Base-by-base conservation (phyloP, 2,329 filamentous ascomycete genomes). In the Endothia cerciana region DNA sequence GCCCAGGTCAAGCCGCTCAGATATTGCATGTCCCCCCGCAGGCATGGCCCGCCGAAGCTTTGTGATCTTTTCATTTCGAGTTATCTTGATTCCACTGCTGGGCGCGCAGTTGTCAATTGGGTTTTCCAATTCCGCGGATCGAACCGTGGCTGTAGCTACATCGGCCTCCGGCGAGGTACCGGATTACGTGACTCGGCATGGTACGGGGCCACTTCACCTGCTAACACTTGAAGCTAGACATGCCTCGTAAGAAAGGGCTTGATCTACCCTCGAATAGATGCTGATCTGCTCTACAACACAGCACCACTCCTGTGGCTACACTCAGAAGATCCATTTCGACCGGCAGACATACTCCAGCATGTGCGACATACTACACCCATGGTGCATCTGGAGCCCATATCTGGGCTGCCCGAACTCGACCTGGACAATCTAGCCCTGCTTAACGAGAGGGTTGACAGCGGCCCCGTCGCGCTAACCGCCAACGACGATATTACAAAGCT, bases 291-390 rank as follows among this genome's bases (percentile, higher is more conserved):
- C 15, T 47, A 17, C n/a, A 51, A n/a, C 15, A 51, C 66, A 75
- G 74, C 74, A 19, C 74, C 74, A 17, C 63, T 76, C 11, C 53
- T 76, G 1, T 75, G 74, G 74, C 69, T 76, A 33, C 74, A 76
- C 64, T 74, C 74, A 2, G 70, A 75, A 8, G 74, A 76, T 38
- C 72, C 72, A 1, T 76, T 72, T 55, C 71, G 68, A 25, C 74
- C 74, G 3, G 69, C 72, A 61, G 74, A 76, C 49, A 62, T 76
- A 1, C 70, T 76, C 38, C 45, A 68, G 45, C 74, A 76, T 64
- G 61, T 76, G 58, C 73, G 65, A 8, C 74, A 74, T 59, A 76
- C 74, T 1, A 71, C 69, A 6, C 72, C 74, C 13, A 65, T 41
- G 47, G 25, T 71, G 2, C 56, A 72, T 19, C 59, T 66, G 7